Conservation (phyloP, 2,329 filamentous ascomycete species). For the Calonectria honghensis region DNA sequence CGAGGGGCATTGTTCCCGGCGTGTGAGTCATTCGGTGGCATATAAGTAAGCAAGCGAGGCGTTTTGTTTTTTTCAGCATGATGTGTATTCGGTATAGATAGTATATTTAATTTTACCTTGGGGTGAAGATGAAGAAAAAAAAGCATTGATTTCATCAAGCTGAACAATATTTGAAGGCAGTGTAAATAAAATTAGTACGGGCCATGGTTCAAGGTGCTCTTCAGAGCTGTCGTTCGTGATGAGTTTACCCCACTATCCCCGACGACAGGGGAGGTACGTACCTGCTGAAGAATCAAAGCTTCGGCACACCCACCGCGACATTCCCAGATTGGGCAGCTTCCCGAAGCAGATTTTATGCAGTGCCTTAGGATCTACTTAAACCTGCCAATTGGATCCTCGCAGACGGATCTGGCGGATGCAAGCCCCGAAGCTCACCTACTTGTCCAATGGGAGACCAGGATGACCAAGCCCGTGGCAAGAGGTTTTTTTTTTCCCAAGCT, state of each 20-base stretch:
- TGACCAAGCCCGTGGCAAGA: conserved; percentile 47
- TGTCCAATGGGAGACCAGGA: conserved; percentile 44
- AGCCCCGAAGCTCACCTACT: conserved; percentile 40
- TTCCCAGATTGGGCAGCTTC: conserved; percentile 32
- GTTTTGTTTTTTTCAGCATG: conserved; percentile 42
- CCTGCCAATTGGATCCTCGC: conserved; percentile 32
- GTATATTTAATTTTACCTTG: conserved; percentile 18
- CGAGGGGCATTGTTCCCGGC: conserved; percentile 40
- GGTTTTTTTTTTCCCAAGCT: conserved; percentile 36
- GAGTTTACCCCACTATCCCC: conserved; percentile 25
- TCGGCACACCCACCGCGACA: conserved; percentile 1
- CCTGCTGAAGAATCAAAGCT: conserved; percentile 25
- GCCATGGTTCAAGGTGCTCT: neutral
- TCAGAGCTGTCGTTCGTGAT: conserved; percentile 9
- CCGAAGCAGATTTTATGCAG: conserved; percentile 12
- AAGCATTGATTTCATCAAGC: neutral
- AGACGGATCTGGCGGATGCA: conserved; percentile 44
- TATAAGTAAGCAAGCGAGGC: conserved; percentile 51
- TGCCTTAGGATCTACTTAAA: conserved; percentile 24
- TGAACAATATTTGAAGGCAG: neutral
- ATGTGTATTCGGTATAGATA: conserved; percentile 31
- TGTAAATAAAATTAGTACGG: neutral
- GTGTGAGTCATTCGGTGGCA: conserved; percentile 55
- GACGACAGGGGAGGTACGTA: conserved; percentile 25
- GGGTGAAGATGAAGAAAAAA: conserved; percentile 26